A percentile compares a stretch with the other conserved stretches of the same genome.
phyloP scores from a whole-genome alignment of 495 filamentous ascomycete genomes.

The Trypethelium eluteriae region DNA sequence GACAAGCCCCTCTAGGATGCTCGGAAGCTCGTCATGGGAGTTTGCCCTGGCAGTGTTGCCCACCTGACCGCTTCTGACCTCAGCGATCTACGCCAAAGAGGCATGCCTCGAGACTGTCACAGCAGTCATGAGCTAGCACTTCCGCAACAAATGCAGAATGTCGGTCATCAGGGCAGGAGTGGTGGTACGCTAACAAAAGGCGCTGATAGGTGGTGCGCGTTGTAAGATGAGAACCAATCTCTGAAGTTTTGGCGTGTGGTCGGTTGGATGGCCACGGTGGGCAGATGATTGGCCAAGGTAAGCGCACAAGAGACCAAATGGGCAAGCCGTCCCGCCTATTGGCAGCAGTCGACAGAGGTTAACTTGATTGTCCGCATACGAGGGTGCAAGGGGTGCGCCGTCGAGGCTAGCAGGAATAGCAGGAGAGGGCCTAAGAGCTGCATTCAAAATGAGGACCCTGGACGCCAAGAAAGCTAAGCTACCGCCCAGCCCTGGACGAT shows the following conservation, averaged over 20 bases:
- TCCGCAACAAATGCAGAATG: neutral
- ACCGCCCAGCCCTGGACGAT: no score
- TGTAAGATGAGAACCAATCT: slow-evolving; percentile 4
- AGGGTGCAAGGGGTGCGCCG: neutral
- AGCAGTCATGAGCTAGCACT: neutral
- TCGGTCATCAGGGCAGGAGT: slow-evolving; percentile 3
- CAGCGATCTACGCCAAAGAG: neutral
- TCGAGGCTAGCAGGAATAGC: neutral
- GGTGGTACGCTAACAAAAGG: slow-evolving; percentile 1
- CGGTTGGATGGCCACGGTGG: neutral
- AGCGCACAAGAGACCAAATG: neutral
- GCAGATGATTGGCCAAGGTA: slow-evolving; percentile 7
- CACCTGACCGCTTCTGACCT: slow-evolving; percentile 10
- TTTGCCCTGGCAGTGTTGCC: neutral
- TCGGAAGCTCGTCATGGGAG: neutral
- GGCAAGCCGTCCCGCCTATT: neutral
- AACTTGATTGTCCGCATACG: neutral
- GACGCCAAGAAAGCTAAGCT: neutral
- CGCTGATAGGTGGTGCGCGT: neutral
- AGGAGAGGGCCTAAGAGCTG: neutral
- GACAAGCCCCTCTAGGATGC: neutral
- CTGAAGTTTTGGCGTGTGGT: neutral
- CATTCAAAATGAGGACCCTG: neutral
- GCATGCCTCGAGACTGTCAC: neutral
- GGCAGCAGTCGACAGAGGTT: neutral